phyloP scores from a whole-genome alignment of 768 basidiomycete species.

The Auricularia cornea region DNA sequence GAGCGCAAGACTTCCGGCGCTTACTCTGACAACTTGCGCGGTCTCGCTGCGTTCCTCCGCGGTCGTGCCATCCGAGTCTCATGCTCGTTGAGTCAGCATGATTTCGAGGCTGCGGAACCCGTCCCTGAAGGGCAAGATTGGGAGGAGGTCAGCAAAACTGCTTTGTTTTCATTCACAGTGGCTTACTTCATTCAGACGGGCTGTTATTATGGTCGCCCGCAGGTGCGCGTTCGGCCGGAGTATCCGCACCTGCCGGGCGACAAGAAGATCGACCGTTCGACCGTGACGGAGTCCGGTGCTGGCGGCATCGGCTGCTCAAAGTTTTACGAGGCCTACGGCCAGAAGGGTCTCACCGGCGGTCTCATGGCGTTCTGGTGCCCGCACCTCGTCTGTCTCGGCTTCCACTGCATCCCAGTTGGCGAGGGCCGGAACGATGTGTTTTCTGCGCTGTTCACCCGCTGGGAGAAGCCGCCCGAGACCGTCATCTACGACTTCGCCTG shows the following conservation, averaged over 20 bases:
- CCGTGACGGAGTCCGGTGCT: not conserved
- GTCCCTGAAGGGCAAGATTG: not conserved
- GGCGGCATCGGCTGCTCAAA: not conserved
- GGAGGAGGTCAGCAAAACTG: not conserved
- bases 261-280: no score
- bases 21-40: not conserved
- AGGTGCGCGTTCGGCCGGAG: not conserved
- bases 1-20: no score
- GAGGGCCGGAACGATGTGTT: no score
- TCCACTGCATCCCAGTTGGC: slow-evolving; percentile 23
- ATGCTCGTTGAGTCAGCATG: not conserved
- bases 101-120: not conserved
- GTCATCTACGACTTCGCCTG: no score
- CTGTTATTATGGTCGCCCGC: not conserved
- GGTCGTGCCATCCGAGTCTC: not conserved
- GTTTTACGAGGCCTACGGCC: no score
- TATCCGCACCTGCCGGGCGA: not conserved
- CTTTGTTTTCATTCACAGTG: not conserved
- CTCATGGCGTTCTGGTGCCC: no score
- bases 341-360: not conserved
- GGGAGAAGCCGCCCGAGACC: no score
- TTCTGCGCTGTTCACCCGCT: no score
- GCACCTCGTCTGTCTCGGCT: not conserved
- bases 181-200: not conserved
- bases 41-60: not conserved